phyloP scores from a whole-genome alignment of 805 yeast genomes.

The Barnettozyma siamensis region DNA sequence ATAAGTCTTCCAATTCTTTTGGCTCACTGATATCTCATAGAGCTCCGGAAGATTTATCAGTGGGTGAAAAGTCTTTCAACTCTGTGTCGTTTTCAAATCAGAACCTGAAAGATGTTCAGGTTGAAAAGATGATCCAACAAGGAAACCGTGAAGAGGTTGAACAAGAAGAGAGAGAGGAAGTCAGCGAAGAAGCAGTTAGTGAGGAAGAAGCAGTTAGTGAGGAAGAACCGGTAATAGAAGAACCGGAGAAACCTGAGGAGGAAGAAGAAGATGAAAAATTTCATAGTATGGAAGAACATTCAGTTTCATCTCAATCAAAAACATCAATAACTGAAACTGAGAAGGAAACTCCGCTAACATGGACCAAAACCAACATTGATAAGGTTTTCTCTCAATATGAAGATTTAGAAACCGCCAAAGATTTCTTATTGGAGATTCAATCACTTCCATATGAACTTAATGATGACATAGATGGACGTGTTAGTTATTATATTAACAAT shows the following conservation, averaged over 20 bases:
- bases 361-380: constrained; percentile 28
- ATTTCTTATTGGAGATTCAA: constrained; percentile 17
- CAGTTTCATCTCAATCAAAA: background rate
- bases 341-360: constrained; percentile 3
- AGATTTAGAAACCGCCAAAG: constrained; percentile 30
- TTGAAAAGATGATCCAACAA: too few species aligned
- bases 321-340: too few species aligned
- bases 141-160: too few species aligned
- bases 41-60: background rate
- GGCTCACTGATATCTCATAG: background rate
- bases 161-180: too few species aligned
- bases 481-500: constrained; percentile 56
- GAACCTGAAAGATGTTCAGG: too few species aligned
- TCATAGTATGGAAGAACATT: constrained; percentile 7
- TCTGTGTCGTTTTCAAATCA: background rate
- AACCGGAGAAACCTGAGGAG: background rate
- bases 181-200: too few species aligned
- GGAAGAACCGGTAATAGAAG: too few species aligned
- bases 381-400: constrained; percentile 21
- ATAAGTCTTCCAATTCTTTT: background rate
- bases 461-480: constrained; percentile 61
- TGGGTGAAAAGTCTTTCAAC: background rate
- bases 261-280: background rate
- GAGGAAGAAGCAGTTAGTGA: too few species aligned
- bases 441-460: constrained; percentile 32